Conservation (phyloP, 305 asterid species). For the Caryopteris hybrid region DNA sequence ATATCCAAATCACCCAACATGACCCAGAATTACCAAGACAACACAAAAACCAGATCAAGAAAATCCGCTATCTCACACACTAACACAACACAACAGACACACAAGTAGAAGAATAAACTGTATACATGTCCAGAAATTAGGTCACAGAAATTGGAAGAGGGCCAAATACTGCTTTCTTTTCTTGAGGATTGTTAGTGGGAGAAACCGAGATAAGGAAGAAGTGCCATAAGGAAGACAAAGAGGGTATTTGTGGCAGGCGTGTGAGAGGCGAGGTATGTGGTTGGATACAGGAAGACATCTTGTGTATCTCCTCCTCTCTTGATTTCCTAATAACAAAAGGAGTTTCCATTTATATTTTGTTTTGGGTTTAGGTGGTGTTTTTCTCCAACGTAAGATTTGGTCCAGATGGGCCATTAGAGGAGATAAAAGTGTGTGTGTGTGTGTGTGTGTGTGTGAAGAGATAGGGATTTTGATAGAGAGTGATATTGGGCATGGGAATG, state of each 20-base stretch:
- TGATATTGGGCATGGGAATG: conserved; percentile 13
- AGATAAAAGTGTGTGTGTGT: conserved; percentile 15
- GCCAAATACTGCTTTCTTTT: too few relatives aligned
- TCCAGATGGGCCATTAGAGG: conserved; percentile 28
- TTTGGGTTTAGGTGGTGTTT: conserved; percentile 9
- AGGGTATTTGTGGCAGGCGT: conserved; percentile 26
- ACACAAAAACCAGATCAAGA: neutral
- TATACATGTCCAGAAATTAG: too few relatives aligned
- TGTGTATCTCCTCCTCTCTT: conserved; percentile 27
- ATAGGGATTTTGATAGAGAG: conserved; percentile 16
- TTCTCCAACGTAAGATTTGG: conserved; percentile 19
- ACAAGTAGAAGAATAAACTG: too few relatives aligned
- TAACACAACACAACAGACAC: too few relatives aligned
- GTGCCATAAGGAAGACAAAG: conserved; percentile 13
- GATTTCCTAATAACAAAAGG: conserved; percentile 13
- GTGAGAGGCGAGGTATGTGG: conserved; percentile 29
- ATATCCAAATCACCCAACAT: neutral
- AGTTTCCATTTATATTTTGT: conserved; percentile 28
- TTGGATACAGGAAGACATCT: conserved; percentile 38
- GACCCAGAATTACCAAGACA: neutral
- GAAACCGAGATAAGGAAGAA: conserved; percentile 7
- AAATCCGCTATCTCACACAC: conserved; percentile 13
- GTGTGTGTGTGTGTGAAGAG: neutral
- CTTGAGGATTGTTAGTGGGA: too few relatives aligned
- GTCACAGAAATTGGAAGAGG: too few relatives aligned